Evolutionary conservation across 495 filamentous ascomycete genomes (phyloP).

Genomic region (Penicillium soppii): DNA sequence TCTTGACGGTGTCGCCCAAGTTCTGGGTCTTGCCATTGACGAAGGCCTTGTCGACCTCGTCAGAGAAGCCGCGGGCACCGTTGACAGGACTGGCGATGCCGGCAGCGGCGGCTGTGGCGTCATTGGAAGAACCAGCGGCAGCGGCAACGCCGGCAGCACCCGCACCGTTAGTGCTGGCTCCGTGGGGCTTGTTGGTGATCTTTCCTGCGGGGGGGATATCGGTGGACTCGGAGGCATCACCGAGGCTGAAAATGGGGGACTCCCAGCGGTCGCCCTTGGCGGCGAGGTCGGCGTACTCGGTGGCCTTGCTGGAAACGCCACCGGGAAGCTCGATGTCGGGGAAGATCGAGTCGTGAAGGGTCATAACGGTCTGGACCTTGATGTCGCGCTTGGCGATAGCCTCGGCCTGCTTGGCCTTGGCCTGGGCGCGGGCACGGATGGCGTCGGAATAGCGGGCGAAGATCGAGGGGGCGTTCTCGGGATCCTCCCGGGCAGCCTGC

Average conservation of each 20-base stretch:
- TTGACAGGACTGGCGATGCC: conserved; percentile 12
- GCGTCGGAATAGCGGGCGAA: conserved; percentile 81
- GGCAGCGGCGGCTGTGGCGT: conserved; percentile 9
- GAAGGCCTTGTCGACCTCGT: conserved; percentile 56
- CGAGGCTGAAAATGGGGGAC: conserved; percentile 89
- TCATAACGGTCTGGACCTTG: conserved; percentile 74
- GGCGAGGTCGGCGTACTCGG: conserved; percentile 88
- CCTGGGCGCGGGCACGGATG: conserved; percentile 67
- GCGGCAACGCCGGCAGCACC: conserved; percentile 7
- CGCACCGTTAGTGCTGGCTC: conserved; percentile 24
- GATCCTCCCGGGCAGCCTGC: conserved; percentile 64
- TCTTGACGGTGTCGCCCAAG: conserved; percentile 17
- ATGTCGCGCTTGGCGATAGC: conserved; percentile 59
- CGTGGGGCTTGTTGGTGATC: conserved; percentile 67
- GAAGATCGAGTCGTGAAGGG: conserved; percentile 88
- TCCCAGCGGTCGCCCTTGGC: conserved; percentile 91
- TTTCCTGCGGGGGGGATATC: conserved; percentile 64
- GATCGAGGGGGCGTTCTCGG: conserved; percentile 77
- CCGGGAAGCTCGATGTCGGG: conserved; percentile 82
- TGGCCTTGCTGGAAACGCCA: conserved; percentile 90
- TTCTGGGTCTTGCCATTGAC: conserved; percentile 28
- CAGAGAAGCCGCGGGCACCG: conserved; percentile 47
- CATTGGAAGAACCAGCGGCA: conserved; percentile 6
- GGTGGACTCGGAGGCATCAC: conserved; percentile 67
- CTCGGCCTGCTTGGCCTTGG: conserved; percentile 72